Conservation (phyloP, 805 yeast species). For the Millerozyma miso region DNA sequence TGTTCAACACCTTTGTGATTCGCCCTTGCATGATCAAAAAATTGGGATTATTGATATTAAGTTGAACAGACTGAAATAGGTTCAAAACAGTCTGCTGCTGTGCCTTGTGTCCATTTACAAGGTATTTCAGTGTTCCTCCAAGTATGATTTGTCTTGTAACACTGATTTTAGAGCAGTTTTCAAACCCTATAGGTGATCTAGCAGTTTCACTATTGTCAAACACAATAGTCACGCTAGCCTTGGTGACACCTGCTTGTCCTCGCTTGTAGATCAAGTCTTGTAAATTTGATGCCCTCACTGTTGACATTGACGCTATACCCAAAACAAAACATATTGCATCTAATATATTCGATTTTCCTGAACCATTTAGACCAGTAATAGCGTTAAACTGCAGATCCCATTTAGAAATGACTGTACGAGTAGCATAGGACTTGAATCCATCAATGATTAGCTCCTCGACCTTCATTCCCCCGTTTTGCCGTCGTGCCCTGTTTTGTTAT, state of each 20-base stretch:
- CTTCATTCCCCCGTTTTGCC: slow-evolving; percentile 47
- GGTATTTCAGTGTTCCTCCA: slow-evolving; percentile 88
- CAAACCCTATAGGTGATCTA: slow-evolving; percentile 85
- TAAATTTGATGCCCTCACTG: slow-evolving; percentile 87
- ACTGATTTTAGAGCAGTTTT: slow-evolving; percentile 69
- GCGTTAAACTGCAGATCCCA: slow-evolving; percentile 98
- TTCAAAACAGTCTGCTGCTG: slow-evolving; percentile 90
- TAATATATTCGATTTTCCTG: slow-evolving; percentile 93
- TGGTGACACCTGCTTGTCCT: slow-evolving; percentile 97
- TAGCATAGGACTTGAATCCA: slow-evolving; percentile 96
- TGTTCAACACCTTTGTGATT: slow-evolving; percentile 92
- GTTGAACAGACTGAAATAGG: slow-evolving; percentile 89
- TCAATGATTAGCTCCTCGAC: slow-evolving; percentile 96
- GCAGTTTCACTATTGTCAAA: slow-evolving; percentile 79
- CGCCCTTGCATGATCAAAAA: slow-evolving; percentile 98
- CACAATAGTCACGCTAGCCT: slow-evolving; percentile 93
- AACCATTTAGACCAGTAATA: slow-evolving; percentile 95
- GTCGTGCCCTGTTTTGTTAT: neutral
- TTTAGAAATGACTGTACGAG: slow-evolving; percentile 88
- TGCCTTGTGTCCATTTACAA: slow-evolving; percentile 94
- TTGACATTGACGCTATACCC: slow-evolving; percentile 91
- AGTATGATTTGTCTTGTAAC: slow-evolving; percentile 88
- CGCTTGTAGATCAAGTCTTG: slow-evolving; percentile 95
- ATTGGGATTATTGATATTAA: slow-evolving; percentile 94
- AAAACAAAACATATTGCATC: slow-evolving; percentile 98